Evolutionary conservation across 2,329 filamentous ascomycete species (phyloP).

Genomic region (Cytospora schulzeri): DNA sequence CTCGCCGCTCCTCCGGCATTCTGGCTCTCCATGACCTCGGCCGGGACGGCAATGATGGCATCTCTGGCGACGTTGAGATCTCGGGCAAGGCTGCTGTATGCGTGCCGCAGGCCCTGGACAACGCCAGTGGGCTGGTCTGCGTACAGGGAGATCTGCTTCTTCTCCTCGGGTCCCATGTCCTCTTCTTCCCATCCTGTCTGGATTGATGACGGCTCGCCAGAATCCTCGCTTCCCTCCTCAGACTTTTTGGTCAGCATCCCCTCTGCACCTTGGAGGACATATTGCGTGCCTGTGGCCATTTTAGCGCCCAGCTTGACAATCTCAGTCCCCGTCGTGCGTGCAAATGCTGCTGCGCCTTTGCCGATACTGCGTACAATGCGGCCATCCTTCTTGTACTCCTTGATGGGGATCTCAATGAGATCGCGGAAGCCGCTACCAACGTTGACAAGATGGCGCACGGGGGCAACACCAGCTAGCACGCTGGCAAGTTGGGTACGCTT

Average conservation of each 20-base stretch:
- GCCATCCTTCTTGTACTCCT: constrained; percentile 92
- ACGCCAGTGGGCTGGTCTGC: constrained; percentile 92
- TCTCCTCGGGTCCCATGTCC: constrained; percentile 66
- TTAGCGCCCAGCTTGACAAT: constrained; percentile 94
- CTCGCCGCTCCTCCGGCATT: constrained; percentile 78
- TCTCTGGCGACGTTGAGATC: constrained; percentile 87
- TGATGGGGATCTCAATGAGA: constrained; percentile 84
- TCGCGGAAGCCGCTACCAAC: constrained; percentile 86
- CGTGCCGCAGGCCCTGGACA: constrained; percentile 80
- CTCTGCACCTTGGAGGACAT: constrained; percentile 87
- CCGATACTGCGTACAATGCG: constrained; percentile 88
- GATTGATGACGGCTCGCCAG: constrained; percentile 20
- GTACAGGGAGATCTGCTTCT: constrained; percentile 84
- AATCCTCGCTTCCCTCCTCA: constrained; percentile 34
- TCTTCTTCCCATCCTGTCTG: constrained; percentile 46
- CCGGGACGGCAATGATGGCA: constrained; percentile 92
- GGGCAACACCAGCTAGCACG: constrained; percentile 84
- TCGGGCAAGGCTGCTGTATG: constrained; percentile 78
- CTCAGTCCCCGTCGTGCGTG: constrained; percentile 89
- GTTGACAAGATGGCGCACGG: constrained; percentile 87
- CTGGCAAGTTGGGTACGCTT: constrained; percentile 85
- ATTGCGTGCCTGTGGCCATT: constrained; percentile 91
- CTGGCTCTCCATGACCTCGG: constrained; percentile 84
- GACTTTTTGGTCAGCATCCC: constrained; percentile 64
- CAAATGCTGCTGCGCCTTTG: constrained; percentile 88